Base-by-base conservation (phyloP, 2,329 filamentous ascomycete species). In the Aspergillus felis region DNA sequence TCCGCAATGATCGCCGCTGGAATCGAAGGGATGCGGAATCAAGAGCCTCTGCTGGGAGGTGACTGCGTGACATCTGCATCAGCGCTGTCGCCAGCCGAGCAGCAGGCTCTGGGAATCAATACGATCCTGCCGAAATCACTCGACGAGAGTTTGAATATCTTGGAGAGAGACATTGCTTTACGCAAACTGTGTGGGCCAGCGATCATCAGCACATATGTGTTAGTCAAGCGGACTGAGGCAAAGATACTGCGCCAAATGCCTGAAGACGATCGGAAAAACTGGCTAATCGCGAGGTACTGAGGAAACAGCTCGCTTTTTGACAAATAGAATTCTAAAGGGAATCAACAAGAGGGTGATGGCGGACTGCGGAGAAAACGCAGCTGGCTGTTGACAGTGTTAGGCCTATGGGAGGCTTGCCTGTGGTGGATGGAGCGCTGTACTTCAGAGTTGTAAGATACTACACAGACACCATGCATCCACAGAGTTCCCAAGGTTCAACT, bases 1-100 rank as follows among this genome's bases (percentile, higher is more conserved):
- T 62, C 58, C 25, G 63, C 66, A 0, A 59, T 69, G 32, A 44
- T 69, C 22, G 59, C 60, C 0, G 66, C 64, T 4, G 67, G 67
- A 14, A 53, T 64, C 7, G 56, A 61, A 42, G 60, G 63, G 17
- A 49, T 63, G 25, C 22, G 29, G 4, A 56, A 12, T 12, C 27
- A 14, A 7, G 24, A 29, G 29, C 25, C 28, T 10, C 27, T 54
- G 53, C n/a, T 4, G 12, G 44, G 27, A 4, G 28, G 53, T 5
- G 27, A 54, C 29, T 48, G 44, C 41, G 10, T 10, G 8, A 42
- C n/a, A 20, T 22, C 38, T 25, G 25, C 53, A 14, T 44, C 28
- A 20, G n/a, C 22, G 6, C 10, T 54, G 17, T 25, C 27, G 1
- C 7, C 17, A 3, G n/a, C 20, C 4, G 29, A 54, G 20, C 44